These are phyloP conservation scores for Leccinum aurantiacum DNA, from an alignment of 768 basidiomycete genomes.

Conservation along the genomic window DNA sequence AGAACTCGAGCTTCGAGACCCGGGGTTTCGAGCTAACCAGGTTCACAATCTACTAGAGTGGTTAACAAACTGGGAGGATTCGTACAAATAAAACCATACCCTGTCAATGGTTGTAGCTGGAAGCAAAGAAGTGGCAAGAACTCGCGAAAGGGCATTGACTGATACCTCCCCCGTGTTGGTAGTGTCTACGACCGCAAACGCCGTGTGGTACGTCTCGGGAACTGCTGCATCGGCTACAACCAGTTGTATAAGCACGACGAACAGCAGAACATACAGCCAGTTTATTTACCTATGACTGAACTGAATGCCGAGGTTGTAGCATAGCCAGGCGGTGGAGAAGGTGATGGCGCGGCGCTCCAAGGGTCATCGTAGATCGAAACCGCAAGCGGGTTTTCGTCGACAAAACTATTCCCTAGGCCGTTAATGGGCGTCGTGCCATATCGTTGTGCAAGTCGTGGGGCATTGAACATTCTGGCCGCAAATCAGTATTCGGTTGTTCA, in stretches of 20 bases:
- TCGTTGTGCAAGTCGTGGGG: constrained; percentile 70
- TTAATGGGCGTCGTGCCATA: constrained; percentile 57
- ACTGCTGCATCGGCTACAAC: constrained; percentile 73
- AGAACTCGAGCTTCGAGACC: constrained; percentile 89
- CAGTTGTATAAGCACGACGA: constrained; percentile 11
- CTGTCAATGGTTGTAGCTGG: constrained; percentile 82
- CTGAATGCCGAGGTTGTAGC: constrained; percentile 54
- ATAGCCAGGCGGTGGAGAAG: constrained; percentile 61
- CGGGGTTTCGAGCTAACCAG: constrained; percentile 77
- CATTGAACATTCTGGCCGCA: constrained; percentile 70
- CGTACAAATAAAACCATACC: constrained; percentile 39
- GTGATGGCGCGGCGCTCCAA: constrained; percentile 75
- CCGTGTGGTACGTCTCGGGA: constrained; percentile 71
- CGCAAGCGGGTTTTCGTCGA: constrained; percentile 73
- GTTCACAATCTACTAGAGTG: constrained; percentile 71
- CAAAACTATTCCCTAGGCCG: constrained; percentile 69
- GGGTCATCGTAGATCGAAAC: constrained; percentile 80
- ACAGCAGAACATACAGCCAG: background rate
- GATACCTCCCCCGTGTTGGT: constrained; percentile 73
- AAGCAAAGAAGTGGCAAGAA: constrained; percentile 73
- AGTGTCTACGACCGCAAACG: constrained; percentile 75
- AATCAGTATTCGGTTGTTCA: constrained; percentile 12
- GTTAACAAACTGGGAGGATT: constrained; percentile 3
- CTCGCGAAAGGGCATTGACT: constrained; percentile 77
- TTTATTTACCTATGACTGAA: constrained; percentile 69